Evolutionary conservation across 371 early-diverging fungal genomes (phyloP).

Genomic region (Mortierella sp.): DNA sequence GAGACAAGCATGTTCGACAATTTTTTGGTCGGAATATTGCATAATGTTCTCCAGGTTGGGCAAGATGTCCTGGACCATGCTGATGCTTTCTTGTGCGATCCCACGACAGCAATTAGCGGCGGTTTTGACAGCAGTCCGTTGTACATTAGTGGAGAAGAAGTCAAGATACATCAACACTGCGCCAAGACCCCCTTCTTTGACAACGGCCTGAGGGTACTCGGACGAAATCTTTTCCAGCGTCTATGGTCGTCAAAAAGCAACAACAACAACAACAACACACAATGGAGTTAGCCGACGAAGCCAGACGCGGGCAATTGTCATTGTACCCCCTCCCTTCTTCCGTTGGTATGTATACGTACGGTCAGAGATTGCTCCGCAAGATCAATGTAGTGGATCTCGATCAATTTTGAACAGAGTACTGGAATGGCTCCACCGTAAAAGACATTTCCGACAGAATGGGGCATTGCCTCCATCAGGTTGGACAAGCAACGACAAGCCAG

Average conservation of each 20-base stretch:
- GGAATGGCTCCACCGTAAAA: slow-evolving; percentile 78
- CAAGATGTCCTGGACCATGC: slow-evolving; percentile 73
- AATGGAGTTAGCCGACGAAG: too few relatives aligned
- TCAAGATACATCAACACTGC: slow-evolving; percentile 90
- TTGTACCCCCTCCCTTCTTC: slow-evolving; percentile 34
- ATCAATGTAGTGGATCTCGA: slow-evolving; percentile 90
- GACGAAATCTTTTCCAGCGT: slow-evolving; percentile 79
- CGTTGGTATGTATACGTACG: slow-evolving; percentile 53
- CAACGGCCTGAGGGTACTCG: slow-evolving; percentile 78
- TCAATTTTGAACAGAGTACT: slow-evolving; percentile 79
- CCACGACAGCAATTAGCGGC: slow-evolving; percentile 83
- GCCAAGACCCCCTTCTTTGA: slow-evolving; percentile 80
- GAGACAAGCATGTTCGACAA: slow-evolving; percentile 77
- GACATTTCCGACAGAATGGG: slow-evolving; percentile 70
- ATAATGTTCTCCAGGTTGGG: slow-evolving; percentile 79
- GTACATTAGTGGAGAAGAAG: slow-evolving; percentile 88
- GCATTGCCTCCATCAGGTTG: slow-evolving; percentile 90
- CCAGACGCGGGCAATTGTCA: too few relatives aligned
- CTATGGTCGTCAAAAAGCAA: too few relatives aligned
- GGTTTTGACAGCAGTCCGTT: slow-evolving; percentile 83
- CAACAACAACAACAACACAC: too few relatives aligned
- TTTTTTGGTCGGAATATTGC: slow-evolving; percentile 73
- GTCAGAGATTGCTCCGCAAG: slow-evolving; percentile 89
- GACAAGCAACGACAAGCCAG: slow-evolving; percentile 89
- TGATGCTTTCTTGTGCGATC: slow-evolving; percentile 65